Base-by-base conservation (phyloP, 2,329 filamentous ascomycete genomes). In the Eutypa lata region DNA sequence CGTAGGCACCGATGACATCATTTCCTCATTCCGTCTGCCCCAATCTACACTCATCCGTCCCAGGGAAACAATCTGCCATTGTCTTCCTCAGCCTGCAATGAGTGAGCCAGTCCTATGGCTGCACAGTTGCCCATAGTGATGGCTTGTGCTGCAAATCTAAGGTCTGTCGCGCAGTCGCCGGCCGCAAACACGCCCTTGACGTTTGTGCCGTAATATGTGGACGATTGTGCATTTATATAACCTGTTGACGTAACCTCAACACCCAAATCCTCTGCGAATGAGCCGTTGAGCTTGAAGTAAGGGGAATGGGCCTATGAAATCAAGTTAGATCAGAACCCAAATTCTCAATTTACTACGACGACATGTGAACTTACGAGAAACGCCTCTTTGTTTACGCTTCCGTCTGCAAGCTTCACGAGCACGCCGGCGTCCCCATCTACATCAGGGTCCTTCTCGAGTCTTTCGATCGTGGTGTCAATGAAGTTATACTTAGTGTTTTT, bases 141-240 rank as follows among this genome's bases (percentile, higher is more conserved):
- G 11, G 66, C 65, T 24, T 53, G 56, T 3, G 63, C 52, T 45
- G 70, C 61, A 22, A 58, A 49, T 43, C 58, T 61, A 48, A 66
- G 24, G 26, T 56, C 52, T 5, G 66, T 65, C 3, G 63, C 64
- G 49, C 70, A 75, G 64, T 86, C 81, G 0, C 82, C 82, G 1
- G 70, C 77, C 0, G 79, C 80, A 65, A 79, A 82, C 2, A 79
- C 76, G 0, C 81, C 81, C 2, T 71, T 50, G 64, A 78, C 3
- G 80, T 81, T 61, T 75, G n/a, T n/a, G n/a, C n/a, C n/a, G n/a
- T n/a, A 70, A 40, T 75, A 70, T 59, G 81, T 79, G 35, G 78
- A 77, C 2, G 62, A 57, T 19, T 65, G 66, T 0, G 66, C 64
- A 50, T 74, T 70, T 28, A 82, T 70, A 33, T 78, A 74, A 0